Evolutionary conservation across 208 protist species (phyloP).

Genomic region (Trypanosoma caninum): DNA sequence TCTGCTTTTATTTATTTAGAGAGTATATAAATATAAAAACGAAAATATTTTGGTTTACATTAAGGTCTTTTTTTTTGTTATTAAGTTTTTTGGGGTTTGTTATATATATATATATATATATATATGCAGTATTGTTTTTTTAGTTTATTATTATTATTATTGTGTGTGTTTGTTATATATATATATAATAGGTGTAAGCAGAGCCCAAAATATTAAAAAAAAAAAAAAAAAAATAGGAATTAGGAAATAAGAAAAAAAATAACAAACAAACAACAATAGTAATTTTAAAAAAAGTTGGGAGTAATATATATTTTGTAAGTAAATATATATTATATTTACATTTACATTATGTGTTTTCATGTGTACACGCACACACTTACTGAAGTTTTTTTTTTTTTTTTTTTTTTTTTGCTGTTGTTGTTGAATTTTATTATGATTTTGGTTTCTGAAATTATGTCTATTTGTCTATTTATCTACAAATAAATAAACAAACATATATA

Average conservation of each 20-base stretch:
- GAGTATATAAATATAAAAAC: neutral
- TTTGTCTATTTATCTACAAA: conserved; percentile 15
- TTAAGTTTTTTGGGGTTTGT: too few species aligned
- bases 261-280: neutral
- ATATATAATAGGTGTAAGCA: too few species aligned
- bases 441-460: neutral
- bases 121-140: too few species aligned
- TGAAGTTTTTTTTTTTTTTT: conserved; percentile 5
- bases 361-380: neutral
- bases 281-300: too few species aligned
- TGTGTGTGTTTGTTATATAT: too few species aligned
- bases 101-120: too few species aligned
- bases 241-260: neutral
- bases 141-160: too few species aligned
- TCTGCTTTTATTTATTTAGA: too few species aligned
- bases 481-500: too few species aligned
- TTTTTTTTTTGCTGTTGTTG: conserved; percentile 21
- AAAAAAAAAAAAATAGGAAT: conserved; percentile 3
- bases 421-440: neutral
- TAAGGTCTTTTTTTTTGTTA: neutral
- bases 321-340: neutral
- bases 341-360: too few species aligned
- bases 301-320: too few species aligned
- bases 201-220: too few species aligned
- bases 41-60: neutral